Evolutionary conservation across 73 alveolate species (phyloP).

Genomic region (Tetrahymena thermophila): DNA sequence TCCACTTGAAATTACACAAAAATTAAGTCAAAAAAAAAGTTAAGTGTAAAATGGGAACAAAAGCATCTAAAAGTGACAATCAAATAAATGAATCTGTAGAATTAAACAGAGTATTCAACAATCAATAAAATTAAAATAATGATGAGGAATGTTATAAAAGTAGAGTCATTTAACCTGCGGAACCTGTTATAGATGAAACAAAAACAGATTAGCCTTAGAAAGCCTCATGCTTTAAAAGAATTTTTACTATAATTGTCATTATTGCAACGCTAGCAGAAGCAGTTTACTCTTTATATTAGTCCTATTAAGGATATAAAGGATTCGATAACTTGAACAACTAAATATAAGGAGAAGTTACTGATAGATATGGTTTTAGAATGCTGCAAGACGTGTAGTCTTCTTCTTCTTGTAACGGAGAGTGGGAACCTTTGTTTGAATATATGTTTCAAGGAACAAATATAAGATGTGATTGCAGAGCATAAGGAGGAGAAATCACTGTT

Average conservation of each 20-base stretch:
- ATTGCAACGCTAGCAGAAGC: neutral
- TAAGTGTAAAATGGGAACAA: neutral
- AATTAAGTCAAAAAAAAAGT: neutral
- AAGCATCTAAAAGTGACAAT: neutral
- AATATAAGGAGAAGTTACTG: neutral
- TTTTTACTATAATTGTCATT: neutral
- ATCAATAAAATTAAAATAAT: neutral
- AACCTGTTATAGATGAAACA: neutral
- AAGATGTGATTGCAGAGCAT: neutral
- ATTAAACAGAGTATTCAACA: neutral
- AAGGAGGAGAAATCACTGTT: neutral
- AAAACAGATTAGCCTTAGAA: neutral
- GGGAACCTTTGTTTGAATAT: neutral
- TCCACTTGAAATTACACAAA: neutral
- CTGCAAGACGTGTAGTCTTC: neutral
- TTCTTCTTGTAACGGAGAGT: neutral
- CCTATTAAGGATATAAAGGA: neutral
- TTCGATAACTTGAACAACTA: neutral
- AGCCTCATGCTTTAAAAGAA: neutral
- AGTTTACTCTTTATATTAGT: neutral
- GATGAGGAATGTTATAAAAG: neutral
- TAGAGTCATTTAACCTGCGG: neutral
- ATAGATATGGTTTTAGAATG: neutral
- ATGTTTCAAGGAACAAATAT: neutral
- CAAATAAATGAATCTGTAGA: neutral